A percentile compares a stretch with the other conserved stretches of the same genome.
Conservation (phyloP, 2,329 filamentous ascomycete species). For the Aspergillus sp. region DNA sequence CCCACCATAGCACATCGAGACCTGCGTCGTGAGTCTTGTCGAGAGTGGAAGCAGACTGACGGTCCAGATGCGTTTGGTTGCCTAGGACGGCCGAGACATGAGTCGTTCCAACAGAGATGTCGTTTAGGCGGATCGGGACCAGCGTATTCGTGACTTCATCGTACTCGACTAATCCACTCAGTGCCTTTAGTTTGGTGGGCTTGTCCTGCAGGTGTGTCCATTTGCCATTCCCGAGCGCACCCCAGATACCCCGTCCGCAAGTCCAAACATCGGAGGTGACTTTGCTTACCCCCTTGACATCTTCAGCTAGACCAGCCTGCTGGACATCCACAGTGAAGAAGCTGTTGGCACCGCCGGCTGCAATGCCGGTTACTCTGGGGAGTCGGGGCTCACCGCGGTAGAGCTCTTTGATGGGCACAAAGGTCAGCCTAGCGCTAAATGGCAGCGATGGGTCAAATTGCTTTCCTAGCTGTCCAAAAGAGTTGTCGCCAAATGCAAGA, state of each 20-base stretch:
- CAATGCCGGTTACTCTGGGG: slow-evolving; percentile 74
- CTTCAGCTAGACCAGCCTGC: slow-evolving; percentile 55
- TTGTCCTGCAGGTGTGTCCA: slow-evolving; percentile 85
- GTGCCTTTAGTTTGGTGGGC: slow-evolving; percentile 78
- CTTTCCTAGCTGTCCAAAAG: slow-evolving; percentile 87
- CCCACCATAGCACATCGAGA: slow-evolving; percentile 89
- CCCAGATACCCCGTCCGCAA: slow-evolving; percentile 83
- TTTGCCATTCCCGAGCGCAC: slow-evolving; percentile 79
- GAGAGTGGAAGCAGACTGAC: slow-evolving; percentile 54
- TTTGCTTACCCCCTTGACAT: slow-evolving; percentile 53
- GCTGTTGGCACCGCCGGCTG: slow-evolving; percentile 83
- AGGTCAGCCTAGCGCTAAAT: slow-evolving; percentile 70
- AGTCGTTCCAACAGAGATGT: slow-evolving; percentile 75
- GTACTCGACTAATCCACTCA: slow-evolving; percentile 86
- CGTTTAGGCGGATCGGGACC: slow-evolving; percentile 76
- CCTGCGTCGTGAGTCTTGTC: slow-evolving; percentile 84
- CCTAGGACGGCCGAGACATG: slow-evolving; percentile 83
- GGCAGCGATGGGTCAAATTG: slow-evolving; percentile 66
- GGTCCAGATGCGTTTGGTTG: slow-evolving; percentile 72
- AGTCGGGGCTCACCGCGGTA: slow-evolving; percentile 69
- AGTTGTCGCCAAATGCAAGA: slow-evolving; percentile 91
- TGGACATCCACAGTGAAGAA: slow-evolving; percentile 85
- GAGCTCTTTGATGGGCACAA: slow-evolving; percentile 71
- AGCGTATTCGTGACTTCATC: slow-evolving; percentile 72
- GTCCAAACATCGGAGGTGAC: slow-evolving; percentile 81